phyloP scores from a whole-genome alignment of 2,329 filamentous ascomycete species.

The Xylariaceae sp. region DNA sequence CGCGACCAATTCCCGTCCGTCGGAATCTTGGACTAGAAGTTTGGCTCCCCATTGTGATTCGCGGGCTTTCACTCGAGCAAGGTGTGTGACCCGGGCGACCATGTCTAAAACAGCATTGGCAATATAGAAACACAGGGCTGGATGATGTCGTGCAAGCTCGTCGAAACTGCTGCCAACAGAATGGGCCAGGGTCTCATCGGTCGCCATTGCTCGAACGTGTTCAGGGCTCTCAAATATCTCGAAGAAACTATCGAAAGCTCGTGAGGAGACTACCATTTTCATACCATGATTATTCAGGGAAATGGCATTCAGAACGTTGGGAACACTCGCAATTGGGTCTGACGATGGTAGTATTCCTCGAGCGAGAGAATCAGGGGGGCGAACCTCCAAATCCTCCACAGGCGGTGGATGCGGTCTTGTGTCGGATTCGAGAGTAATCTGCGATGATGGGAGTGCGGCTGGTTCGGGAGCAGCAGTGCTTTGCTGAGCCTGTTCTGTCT shows the following conservation, averaged over 20 bases:
- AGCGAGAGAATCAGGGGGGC: conserved; percentile 43
- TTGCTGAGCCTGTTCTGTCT: conserved; percentile 15
- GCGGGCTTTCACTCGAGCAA: conserved; percentile 64
- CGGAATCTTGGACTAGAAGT: conserved; percentile 55
- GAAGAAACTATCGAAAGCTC: conserved; percentile 78
- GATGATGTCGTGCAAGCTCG: conserved; percentile 90
- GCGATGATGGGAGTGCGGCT: no score
- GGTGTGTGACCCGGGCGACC: conserved; percentile 70
- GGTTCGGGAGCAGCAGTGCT: conserved; percentile 28
- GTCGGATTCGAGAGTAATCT: conserved; percentile 29
- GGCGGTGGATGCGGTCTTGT: conserved; percentile 45
- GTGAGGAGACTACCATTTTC: conserved; percentile 76
- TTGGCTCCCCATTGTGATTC: conserved; percentile 70
- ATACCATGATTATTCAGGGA: conserved; percentile 84
- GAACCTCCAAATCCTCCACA: conserved; percentile 38
- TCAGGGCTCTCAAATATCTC: conserved; percentile 93
- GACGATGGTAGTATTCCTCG: conserved; percentile 75
- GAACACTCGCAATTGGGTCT: conserved; percentile 82
- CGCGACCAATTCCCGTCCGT: conserved; percentile 53
- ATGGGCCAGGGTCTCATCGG: conserved; percentile 60
- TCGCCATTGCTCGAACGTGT: conserved; percentile 78
- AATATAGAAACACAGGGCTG: conserved; percentile 70
- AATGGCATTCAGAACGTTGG: conserved; percentile 84
- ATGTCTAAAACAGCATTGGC: conserved; percentile 82
- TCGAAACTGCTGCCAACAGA: conserved; percentile 81